A percentile compares a stretch with the other conserved stretches of the same genome.
Conservation (phyloP, 2,329 filamentous ascomycete species). For the Sporothrix inflata region DNA sequence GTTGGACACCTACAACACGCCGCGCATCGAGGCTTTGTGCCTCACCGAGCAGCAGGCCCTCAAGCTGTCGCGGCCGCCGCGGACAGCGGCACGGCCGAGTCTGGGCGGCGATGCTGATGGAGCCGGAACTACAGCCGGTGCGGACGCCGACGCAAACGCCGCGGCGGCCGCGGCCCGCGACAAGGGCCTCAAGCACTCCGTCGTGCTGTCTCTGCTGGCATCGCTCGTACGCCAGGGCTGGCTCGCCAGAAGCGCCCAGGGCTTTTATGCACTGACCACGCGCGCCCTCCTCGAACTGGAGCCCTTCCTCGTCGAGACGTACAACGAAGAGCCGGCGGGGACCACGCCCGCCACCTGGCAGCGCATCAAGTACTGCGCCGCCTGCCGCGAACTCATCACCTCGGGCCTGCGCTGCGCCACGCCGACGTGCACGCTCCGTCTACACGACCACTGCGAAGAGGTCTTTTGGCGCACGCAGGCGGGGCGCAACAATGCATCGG, state of each 20-base stretch:
- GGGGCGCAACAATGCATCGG: slow-evolving; percentile 57
- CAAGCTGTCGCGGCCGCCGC: slow-evolving; percentile 63
- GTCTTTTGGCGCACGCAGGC: slow-evolving; percentile 68
- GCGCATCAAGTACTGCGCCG: slow-evolving; percentile 83
- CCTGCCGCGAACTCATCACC: slow-evolving; percentile 88
- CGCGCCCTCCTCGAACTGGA: slow-evolving; percentile 83
- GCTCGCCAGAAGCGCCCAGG: slow-evolving; percentile 73
- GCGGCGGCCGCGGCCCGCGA: slow-evolving; percentile 42
- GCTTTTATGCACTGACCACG: slow-evolving; percentile 76
- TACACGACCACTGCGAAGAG: slow-evolving; percentile 77
- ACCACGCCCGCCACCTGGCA: slow-evolving; percentile 65
- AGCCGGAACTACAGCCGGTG: not conserved
- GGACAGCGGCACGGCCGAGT: slow-evolving; percentile 34
- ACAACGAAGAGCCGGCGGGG: slow-evolving; percentile 66
- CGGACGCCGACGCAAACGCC: slow-evolving; percentile 35
- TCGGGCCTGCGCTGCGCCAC: slow-evolving; percentile 76
- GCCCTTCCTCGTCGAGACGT: slow-evolving; percentile 82
- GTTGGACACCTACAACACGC: slow-evolving; percentile 86
- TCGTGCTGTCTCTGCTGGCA: slow-evolving; percentile 74
- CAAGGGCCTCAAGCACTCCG: slow-evolving; percentile 70
- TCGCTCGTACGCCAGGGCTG: slow-evolving; percentile 78
- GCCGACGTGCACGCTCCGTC: slow-evolving; percentile 66
- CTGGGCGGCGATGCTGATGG: not conserved
- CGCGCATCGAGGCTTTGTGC: slow-evolving; percentile 79
- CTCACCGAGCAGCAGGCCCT: slow-evolving; percentile 78